Base-by-base conservation (phyloP, 2,329 filamentous ascomycete species). In the Beauveria sp. region DNA sequence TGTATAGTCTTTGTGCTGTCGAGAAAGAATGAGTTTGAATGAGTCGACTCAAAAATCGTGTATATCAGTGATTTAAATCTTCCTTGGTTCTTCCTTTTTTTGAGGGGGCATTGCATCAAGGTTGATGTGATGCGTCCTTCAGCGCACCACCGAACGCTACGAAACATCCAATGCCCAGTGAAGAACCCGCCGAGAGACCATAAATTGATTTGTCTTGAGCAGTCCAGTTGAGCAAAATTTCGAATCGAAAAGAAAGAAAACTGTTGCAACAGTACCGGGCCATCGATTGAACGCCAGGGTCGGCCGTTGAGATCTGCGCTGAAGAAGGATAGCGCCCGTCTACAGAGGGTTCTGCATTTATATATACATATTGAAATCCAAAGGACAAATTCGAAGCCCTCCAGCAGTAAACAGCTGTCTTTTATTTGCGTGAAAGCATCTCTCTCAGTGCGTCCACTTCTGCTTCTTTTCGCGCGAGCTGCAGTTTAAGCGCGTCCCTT, bases 401-500 rank as follows among this genome's bases (percentile, higher is more conserved):
- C 6, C 40, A 16, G 53, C 18, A 6, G 3, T 10, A 37, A 26
- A 10, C 4, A 56, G 16, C 24, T 6, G 7, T 41, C 4, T 14
- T 28, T 48, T 51, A 74, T 61, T 70, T 73, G 20, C 62, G 67
- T 4, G 59, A 64, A 62, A 81, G 67, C 72, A 84, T 76, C 63
- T 79, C 80, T 66, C 81, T 78, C 61, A 90, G 72, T 12, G 85
- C 81, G 61, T 84, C 80, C 1, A 82, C 79, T 73, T 90, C 86
- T 3, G 85, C 85, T 71, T 90, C 85, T 59, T 85, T 78, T 67
- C 84, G 77, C 10, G 85, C 86, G 62, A 89, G 79, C 63, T 81
- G 79, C 58, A 89, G 73, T 59, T 80, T 82, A 66, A 89, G 71
- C 18, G 84, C 84, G 66, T 90, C 86, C 20, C 85, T 75, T 68